Evolutionary conservation across 2,329 filamentous ascomycete genomes (phyloP).

Genomic region (Aureobasidium sp.): DNA sequence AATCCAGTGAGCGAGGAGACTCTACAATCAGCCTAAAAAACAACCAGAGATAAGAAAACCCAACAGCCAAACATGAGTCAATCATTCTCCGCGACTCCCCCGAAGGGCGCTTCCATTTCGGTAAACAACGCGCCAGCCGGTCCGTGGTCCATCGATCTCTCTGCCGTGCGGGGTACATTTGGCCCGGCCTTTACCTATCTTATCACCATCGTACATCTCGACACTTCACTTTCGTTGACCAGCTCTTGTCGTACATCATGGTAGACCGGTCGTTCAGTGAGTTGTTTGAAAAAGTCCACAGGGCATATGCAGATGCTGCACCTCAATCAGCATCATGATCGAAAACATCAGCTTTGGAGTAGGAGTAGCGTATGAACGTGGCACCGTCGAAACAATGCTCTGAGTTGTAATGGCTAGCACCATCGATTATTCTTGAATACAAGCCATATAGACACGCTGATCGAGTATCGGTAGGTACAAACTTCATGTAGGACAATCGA

Average conservation of each 20-base stretch:
- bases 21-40: constrained; percentile 8
- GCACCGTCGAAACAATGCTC: background rate
- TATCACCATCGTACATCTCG: background rate
- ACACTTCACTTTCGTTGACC: background rate
- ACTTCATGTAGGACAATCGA: no score
- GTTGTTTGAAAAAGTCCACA: no score
- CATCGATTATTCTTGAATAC: no score
- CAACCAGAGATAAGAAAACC: background rate
- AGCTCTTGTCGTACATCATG: background rate
- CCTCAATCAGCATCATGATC: background rate
- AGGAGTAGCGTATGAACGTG: background rate
- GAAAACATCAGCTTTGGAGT: background rate
- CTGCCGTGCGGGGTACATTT: background rate
- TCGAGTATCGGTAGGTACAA: background rate
- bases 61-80: background rate
- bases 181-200: background rate
- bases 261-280: no score
- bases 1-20: background rate
- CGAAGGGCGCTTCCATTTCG: background rate
- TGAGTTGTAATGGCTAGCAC: background rate
- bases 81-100: background rate
- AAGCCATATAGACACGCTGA: background rate
- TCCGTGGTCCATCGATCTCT: background rate
- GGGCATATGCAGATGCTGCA: background rate
- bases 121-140: background rate